Evolutionary conservation across 176 grass and related monocot species (phyloP), one percentile per base, ranked within the genome.

Genomic region (Chloris gayana): DNA sequence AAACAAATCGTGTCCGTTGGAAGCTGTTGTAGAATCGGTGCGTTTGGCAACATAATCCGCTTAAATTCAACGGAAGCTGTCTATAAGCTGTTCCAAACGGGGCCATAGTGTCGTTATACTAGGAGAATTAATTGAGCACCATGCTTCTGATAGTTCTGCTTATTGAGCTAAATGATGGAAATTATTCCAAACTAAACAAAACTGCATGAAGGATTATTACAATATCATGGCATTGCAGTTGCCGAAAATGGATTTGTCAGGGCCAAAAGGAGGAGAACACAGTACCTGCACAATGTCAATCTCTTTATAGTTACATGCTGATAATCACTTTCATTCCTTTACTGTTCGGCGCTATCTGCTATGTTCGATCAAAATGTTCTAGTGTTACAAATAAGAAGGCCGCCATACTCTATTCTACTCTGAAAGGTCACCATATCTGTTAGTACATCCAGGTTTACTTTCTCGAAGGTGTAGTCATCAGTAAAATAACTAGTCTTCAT

Each of bases 351-450:
- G 61, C 47, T 50, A 18, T 50, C 5, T 50, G 47, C 47, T 18
- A 50, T 2, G 8, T 67, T 64, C 45, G 56, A 22, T 92, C 86
- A 92, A 32, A 88, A 86, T 83, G 71, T 86, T 92, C 86, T 86
- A 24, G 72, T 66, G 45, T 88, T 79, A 82, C 90, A 92, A 76
- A 89, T 39, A 80, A 89, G 47, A 21, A 92, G 75, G 12, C 90
- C 83, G 31, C 90, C 90, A 61, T 69, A 89, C 10, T 89, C 45
- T 54, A 83, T 86, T 67, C 22, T 66, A 46, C 86, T 86, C 70
- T 86, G 88, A 76, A 83, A 83, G 9, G 50, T 45, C 58, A 80
- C 38, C 59, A 9, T 83, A 51, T 86, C 78, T 14, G 19, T 66
- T 30, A 92, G 32, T 25, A 83, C 76, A 25, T 64, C 71, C 7